Base-by-base conservation (phyloP, 2,329 filamentous ascomycete species). In the Colletotrichum sp. region DNA sequence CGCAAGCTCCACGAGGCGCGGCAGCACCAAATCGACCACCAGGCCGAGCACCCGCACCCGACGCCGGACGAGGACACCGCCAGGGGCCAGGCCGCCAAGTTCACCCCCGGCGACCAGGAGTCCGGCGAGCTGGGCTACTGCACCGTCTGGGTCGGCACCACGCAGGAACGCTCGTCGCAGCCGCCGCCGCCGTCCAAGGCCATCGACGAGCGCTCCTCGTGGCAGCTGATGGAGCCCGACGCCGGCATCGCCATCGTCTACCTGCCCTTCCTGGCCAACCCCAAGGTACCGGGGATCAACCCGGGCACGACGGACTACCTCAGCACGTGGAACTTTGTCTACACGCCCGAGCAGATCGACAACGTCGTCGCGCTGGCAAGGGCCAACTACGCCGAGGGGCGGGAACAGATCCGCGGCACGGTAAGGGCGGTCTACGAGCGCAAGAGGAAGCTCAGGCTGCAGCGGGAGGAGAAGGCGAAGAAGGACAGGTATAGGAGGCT, bases 291-390 rank as follows among this genome's bases (percentile, higher is more conserved):
- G 0, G 94, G 92, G 59, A 93, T 98, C n/a, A 94, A 98, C 79
- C 97, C 97, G 0, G 92, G 93, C 28, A 91, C 90, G 4, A 94
- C 92, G 69, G 95, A 98, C 76, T 98, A 96, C 84, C 92, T 98
- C 87, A 95, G 93, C 79, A 99, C 97, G 0, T 99, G 97, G 97
- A 99, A 99, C 82, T 98, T 98, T 82, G 93, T 98, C 34, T 99
- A 98, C 84, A 98, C 94, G 3, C 93, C 96, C 0, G 93, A 97
- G 73, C 94, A 99, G 83, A 93, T 99, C 68, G 96, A 98, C 79
- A 91, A 91, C 30, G 95, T 98, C 1, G 94, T 98, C 3, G 89
- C 90, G 7, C 89, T 99, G 32, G 96, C 97, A 2, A 90, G 92
- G 71, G 95, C 95, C 13, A 99, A 99, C 84, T 99, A 95, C 79